Percentiles rank a stretch among this genome's conserved stretches.
Conservation (phyloP, 768 basidiomycete genomes). For the Daedaleopsis sinensis region DNA sequence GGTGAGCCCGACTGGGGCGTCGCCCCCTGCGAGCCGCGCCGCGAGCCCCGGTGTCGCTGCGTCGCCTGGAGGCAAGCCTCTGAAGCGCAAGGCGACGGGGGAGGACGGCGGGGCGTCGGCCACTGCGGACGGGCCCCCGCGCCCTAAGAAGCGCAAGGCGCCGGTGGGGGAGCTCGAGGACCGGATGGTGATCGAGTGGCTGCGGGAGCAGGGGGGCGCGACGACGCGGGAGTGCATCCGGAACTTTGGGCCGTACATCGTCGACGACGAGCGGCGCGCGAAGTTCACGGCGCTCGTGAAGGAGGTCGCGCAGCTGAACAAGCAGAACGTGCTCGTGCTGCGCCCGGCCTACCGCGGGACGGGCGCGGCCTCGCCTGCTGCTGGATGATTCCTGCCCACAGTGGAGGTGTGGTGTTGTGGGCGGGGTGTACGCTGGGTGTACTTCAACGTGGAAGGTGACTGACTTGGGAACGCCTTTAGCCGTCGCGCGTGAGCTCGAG, state of each 20-base stretch:
- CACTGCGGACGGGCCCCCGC: slow-evolving; percentile 37
- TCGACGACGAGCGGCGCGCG: slow-evolving; percentile 53
- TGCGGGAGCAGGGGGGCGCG: slow-evolving; percentile 67
- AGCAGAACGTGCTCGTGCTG: slow-evolving; percentile 60
- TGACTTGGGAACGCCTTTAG: too few relatives aligned
- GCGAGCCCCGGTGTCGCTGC: slow-evolving; percentile 45
- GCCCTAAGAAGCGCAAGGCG: slow-evolving; percentile 60
- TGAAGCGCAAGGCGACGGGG: slow-evolving; percentile 63
- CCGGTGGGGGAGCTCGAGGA: slow-evolving; percentile 56
- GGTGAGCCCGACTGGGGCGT: slow-evolving; percentile 34
- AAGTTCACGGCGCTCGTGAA: slow-evolving; percentile 81
- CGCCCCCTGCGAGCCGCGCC: slow-evolving; percentile 46
- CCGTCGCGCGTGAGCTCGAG: too few relatives aligned
- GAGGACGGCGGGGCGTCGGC: slow-evolving; percentile 35
- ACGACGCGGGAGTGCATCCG: slow-evolving; percentile 81
- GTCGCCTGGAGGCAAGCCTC: slow-evolving; percentile 31
- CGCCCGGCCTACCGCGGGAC: slow-evolving; percentile 34
- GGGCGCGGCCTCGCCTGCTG: slow-evolving; percentile 5
- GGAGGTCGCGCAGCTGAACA: slow-evolving; percentile 73
- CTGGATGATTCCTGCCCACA: background rate
- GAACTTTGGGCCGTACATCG: slow-evolving; percentile 76
- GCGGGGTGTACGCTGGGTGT: background rate
- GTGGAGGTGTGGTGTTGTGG: background rate
- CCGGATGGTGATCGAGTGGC: slow-evolving; percentile 73
- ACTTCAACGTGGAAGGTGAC: too few relatives aligned